Conservation (phyloP, 306 rosid species). For the Dryas drummondii region DNA sequence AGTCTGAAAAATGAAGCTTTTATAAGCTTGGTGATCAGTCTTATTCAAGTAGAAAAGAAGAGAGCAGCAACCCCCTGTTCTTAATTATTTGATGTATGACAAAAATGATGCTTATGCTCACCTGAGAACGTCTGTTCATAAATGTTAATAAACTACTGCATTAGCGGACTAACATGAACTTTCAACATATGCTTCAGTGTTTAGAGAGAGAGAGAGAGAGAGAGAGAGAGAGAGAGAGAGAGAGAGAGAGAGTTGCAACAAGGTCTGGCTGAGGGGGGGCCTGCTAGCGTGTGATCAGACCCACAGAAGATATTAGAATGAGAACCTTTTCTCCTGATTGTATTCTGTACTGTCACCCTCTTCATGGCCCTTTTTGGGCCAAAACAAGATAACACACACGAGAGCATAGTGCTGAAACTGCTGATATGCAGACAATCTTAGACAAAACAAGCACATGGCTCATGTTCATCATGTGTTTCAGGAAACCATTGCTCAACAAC, state of each 20-base stretch:
- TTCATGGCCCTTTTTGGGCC: background rate
- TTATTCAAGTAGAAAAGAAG: too few relatives aligned
- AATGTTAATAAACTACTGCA: too few relatives aligned
- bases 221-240: too few relatives aligned
- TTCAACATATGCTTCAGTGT: too few relatives aligned
- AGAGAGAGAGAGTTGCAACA: background rate
- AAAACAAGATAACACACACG: background rate
- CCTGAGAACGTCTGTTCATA: too few relatives aligned
- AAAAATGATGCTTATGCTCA: too few relatives aligned
- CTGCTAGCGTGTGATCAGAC: conserved; percentile 5
- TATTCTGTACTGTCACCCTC: conserved; percentile 4
- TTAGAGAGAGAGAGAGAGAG: too few relatives aligned
- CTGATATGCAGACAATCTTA: background rate
- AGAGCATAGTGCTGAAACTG: background rate
- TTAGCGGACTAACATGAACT: too few relatives aligned
- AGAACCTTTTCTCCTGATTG: background rate
- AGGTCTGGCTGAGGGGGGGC: background rate
- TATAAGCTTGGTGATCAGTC: too few relatives aligned
- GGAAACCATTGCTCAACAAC: conserved; percentile 4
- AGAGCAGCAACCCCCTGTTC: too few relatives aligned
- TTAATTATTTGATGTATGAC: too few relatives aligned
- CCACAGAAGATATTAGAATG: background rate
- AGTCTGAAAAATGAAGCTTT: too few relatives aligned
- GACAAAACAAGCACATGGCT: background rate
- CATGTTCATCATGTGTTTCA: background rate